phyloP scores from a whole-genome alignment of 1,284 basidiomycete genomes.

The Macrocystidia cucumis region DNA sequence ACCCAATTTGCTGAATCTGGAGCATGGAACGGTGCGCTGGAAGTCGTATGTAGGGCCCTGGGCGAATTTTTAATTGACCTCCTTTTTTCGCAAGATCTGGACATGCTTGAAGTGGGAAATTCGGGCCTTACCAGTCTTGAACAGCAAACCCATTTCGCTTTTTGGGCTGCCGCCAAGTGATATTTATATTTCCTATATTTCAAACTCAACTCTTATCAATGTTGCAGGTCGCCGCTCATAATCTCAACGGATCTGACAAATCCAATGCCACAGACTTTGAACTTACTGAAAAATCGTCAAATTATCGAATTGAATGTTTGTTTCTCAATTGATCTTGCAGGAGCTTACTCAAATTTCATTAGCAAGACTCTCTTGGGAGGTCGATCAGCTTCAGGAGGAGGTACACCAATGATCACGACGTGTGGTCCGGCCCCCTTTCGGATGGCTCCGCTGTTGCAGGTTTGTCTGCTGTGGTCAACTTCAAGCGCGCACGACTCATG shows the following conservation, averaged over 20 bases:
- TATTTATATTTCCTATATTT: conserved; percentile 1
- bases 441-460: conserved; percentile 40
- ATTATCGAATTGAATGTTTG: conserved; percentile 36
- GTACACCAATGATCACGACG: conserved; percentile 41
- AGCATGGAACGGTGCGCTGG: conserved; percentile 28
- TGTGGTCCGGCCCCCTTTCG: conserved; percentile 41
- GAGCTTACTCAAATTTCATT: conserved; percentile 6
- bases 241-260: conserved; percentile 35
- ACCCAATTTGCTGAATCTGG: conserved; percentile 36
- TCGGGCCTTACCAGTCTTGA: conserved; percentile 30
- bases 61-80: neutral
- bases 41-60: neutral
- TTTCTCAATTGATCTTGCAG: conserved; percentile 2
- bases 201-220: neutral
- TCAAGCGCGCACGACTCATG: conserved; percentile 3
- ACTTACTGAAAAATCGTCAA: conserved; percentile 30
- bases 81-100: conserved; percentile 24
- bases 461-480: conserved; percentile 13
- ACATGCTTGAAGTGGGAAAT: conserved; percentile 42
- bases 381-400: conserved; percentile 39
- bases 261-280: conserved; percentile 22
- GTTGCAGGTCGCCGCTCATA: conserved; percentile 39
- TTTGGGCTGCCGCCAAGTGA: conserved; percentile 40
- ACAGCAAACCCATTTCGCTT: conserved; percentile 40
- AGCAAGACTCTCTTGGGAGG: conserved; percentile 42